Conservation (phyloP, 2,329 filamentous ascomycete genomes). For the Aulographum hederae region DNA sequence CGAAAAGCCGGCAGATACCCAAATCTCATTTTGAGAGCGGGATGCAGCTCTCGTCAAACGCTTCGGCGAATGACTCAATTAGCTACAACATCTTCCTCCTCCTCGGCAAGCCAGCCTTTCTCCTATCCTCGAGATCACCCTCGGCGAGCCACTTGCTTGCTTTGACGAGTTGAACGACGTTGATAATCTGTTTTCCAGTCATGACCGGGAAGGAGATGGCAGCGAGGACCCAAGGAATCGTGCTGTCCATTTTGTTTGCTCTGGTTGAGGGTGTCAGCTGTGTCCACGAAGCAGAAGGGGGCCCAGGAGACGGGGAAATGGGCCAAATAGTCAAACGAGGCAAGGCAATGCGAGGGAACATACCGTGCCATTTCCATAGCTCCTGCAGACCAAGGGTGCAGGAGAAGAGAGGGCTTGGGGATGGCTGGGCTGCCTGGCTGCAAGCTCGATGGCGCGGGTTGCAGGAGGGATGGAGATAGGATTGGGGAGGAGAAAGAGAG, state of each 20-base stretch:
- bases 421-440: slow-evolving; percentile 52
- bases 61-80: too few species aligned
- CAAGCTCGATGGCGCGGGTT: slow-evolving; percentile 31
- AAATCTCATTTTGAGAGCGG: too few species aligned
- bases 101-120: slow-evolving; percentile 18
- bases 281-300: too few species aligned
- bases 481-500: slow-evolving; percentile 88
- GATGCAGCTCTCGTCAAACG: too few species aligned
- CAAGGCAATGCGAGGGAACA: too few species aligned
- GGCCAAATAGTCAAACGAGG: too few species aligned
- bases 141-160: slow-evolving; percentile 85
- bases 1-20: too few species aligned
- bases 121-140: slow-evolving; percentile 57
- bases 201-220: slow-evolving; percentile 71
- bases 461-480: slow-evolving; percentile 67
- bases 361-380: slow-evolving; percentile 84
- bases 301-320: too few species aligned
- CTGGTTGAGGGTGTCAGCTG: too few species aligned
- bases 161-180: slow-evolving; percentile 84
- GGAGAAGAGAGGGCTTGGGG: slow-evolving; percentile 52
- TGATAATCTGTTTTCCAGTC: slow-evolving; percentile 83
- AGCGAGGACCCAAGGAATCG: slow-evolving; percentile 60
- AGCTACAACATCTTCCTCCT: slow-evolving; percentile 15
- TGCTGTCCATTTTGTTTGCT: slow-evolving; percentile 60
- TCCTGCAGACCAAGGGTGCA: slow-evolving; percentile 78